phyloP scores from a whole-genome alignment of 1,284 basidiomycete genomes.

The Naganishia sp. region DNA sequence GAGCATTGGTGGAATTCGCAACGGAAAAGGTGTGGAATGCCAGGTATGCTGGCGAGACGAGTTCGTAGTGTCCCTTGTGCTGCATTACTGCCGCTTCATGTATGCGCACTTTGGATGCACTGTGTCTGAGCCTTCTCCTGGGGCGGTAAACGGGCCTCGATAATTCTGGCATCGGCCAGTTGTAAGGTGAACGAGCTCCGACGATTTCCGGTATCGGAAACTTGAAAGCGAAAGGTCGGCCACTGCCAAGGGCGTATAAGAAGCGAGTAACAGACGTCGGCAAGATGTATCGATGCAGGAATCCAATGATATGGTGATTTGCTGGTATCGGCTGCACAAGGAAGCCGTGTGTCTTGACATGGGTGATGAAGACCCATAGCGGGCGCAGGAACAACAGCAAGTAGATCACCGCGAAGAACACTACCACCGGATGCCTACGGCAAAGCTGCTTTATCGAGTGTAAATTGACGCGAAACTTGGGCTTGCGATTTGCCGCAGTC shows the following conservation, averaged over 20 bases:
- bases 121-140: slow-evolving; percentile 18
- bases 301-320: slow-evolving; percentile 25
- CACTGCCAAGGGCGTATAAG: slow-evolving; percentile 9
- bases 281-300: slow-evolving; percentile 18
- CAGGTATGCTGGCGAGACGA: slow-evolving; percentile 30
- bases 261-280: background rate
- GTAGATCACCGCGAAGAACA: slow-evolving; percentile 11
- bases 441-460: slow-evolving; percentile 2
- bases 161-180: slow-evolving; percentile 24
- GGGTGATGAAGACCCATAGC: slow-evolving; percentile 13
- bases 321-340: slow-evolving; percentile 23
- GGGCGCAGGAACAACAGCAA: slow-evolving; percentile 12
- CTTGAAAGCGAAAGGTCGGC: slow-evolving; percentile 22
- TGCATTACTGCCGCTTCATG: slow-evolving; percentile 16
- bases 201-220: slow-evolving; percentile 31
- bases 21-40: slow-evolving; percentile 29
- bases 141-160: slow-evolving; percentile 13
- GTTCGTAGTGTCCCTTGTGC: slow-evolving; percentile 23
- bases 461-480: background rate
- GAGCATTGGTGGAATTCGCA: slow-evolving; percentile 22
- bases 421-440: slow-evolving; percentile 7
- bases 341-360: slow-evolving; percentile 20
- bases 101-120: slow-evolving; percentile 10
- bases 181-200: slow-evolving; percentile 14
- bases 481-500: background rate